Evolutionary conservation across 495 filamentous ascomycete genomes (phyloP).

Genomic region (Rhypophila decipiens): DNA sequence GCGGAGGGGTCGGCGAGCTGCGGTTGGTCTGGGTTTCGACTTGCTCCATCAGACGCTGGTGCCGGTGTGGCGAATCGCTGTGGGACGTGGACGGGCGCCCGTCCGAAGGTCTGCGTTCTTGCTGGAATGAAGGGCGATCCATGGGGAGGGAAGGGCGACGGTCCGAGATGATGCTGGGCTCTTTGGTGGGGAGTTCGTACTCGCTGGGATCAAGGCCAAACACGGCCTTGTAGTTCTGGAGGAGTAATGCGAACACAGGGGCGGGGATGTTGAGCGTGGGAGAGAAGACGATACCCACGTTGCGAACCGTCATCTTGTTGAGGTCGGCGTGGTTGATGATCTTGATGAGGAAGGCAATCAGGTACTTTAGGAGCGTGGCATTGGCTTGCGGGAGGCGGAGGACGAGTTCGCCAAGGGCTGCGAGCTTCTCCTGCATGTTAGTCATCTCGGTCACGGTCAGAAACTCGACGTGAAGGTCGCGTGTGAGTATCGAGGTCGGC

Average conservation of each 20-base stretch:
- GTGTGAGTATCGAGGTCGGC: constrained; percentile 81
- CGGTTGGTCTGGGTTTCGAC: constrained; percentile 27
- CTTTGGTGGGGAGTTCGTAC: constrained; percentile 37
- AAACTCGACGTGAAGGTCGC: constrained; percentile 86
- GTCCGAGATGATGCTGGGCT: constrained; percentile 16
- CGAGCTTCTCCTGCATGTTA: constrained; percentile 68
- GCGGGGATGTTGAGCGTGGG: constrained; percentile 95
- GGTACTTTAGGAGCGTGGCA: constrained; percentile 67
- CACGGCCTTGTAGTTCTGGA: constrained; percentile 82
- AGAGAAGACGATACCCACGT: constrained; percentile 98
- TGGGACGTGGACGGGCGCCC: constrained; percentile 37
- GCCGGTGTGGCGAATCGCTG: constrained; percentile 37
- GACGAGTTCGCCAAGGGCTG: constrained; percentile 79
- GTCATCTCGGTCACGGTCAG: constrained; percentile 75
- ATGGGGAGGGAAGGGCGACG: constrained; percentile 19
- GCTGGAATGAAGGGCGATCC: constrained; percentile 23
- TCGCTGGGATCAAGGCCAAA: constrained; percentile 67
- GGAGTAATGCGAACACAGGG: constrained; percentile 86
- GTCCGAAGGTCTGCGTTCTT: constrained; percentile 24
- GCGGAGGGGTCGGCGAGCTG: constrained; percentile 40
- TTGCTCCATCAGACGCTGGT: constrained; percentile 34
- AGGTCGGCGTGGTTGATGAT: constrained; percentile 83
- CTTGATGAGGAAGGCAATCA: constrained; percentile 78
- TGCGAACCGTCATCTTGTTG: constrained; percentile 98
- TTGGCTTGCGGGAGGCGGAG: constrained; percentile 77